Evolutionary conservation across 176 grass and related monocot genomes (phyloP).

Genomic region (Cymbopogon citratus): DNA sequence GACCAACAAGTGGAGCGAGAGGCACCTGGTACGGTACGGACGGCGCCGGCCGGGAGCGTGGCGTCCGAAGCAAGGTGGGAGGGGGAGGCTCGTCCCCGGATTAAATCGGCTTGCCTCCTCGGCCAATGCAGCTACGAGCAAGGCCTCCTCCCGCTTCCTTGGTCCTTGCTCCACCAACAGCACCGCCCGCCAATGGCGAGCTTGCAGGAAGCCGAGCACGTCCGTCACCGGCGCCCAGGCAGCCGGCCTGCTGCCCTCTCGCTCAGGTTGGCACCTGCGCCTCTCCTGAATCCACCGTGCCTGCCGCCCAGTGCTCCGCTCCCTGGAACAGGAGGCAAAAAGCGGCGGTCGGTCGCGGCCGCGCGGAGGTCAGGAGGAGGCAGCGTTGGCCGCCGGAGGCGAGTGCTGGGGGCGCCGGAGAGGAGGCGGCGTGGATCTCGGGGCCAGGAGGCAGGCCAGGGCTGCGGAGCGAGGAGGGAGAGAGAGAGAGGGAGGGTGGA

Average conservation of each 20-base stretch:
- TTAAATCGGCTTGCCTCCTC: conserved; percentile 7
- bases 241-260: not conserved
- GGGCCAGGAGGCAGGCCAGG: not conserved
- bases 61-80: not conserved
- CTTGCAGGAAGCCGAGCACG: not conserved
- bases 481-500: not conserved
- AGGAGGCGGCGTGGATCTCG: conserved; percentile 37
- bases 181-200: not conserved
- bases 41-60: not conserved
- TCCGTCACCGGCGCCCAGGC: not conserved
- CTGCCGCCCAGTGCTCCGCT: not conserved
- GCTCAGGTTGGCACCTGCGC: not conserved
- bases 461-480: not conserved
- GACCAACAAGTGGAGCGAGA: not conserved
- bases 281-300: not conserved
- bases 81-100: not conserved
- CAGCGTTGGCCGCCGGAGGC: conserved; percentile 6
- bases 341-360: not conserved
- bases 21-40: not conserved
- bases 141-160: not conserved
- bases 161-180: not conserved
- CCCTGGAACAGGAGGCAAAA: not conserved
- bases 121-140: conserved; percentile 16
- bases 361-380: not conserved
- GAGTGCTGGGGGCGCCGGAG: not conserved